Percentiles rank a stretch among this genome's conserved stretches.
Evolutionary conservation across 148 eudicot species (phyloP).

Genomic region (Spergularia marina): DNA sequence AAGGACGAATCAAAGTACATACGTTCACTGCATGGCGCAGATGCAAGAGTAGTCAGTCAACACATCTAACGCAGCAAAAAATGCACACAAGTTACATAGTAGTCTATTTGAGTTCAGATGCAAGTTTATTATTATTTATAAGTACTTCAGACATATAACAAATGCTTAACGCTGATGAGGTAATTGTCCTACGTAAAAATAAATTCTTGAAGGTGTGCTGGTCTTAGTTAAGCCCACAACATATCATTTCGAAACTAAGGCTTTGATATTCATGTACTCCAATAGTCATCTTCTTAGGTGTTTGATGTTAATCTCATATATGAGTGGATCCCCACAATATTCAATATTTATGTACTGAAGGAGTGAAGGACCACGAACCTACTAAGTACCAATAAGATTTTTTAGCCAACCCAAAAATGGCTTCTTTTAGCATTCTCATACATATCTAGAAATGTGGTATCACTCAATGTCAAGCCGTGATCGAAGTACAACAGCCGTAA

Average conservation of each 20-base stretch:
- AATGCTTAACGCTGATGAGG: not conserved
- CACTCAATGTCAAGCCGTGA: slow-evolving; percentile 1
- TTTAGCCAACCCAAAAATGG: too few species aligned
- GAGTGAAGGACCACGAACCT: too few species aligned
- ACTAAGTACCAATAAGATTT: too few species aligned
- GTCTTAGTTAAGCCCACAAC: not conserved
- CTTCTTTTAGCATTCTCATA: not conserved
- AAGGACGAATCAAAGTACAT: not conserved
- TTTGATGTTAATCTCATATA: too few species aligned
- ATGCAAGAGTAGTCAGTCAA: slow-evolving; percentile 16
- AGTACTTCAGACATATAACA: not conserved
- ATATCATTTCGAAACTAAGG: not conserved
- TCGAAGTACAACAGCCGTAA: not conserved
- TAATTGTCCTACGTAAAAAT: not conserved
- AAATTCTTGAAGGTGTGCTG: not conserved
- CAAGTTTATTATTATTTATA: not conserved
- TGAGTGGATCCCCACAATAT: too few species aligned
- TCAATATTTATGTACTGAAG: too few species aligned
- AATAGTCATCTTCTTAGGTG: too few species aligned
- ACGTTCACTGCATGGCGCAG: slow-evolving; percentile 15
- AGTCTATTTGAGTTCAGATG: not conserved
- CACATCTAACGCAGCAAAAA: not conserved
- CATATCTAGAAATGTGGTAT: not conserved
- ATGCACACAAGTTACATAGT: not conserved
- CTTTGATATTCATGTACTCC: not conserved